These are phyloP conservation scores for Suillus ampliporus DNA, from an alignment of 768 basidiomycete genomes.

Conservation along the genomic window DNA sequence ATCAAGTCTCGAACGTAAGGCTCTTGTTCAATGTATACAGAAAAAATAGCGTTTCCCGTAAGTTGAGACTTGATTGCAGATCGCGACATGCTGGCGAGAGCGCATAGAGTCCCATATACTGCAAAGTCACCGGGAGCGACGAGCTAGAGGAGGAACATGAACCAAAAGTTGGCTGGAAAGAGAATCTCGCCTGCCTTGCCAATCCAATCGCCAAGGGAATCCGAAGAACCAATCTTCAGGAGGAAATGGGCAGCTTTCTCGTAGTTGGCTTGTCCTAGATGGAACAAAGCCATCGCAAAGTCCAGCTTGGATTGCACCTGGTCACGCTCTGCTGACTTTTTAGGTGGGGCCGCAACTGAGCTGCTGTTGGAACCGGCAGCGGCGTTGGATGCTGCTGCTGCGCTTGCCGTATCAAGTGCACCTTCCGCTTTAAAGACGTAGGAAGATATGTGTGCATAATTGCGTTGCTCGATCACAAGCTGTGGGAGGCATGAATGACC, in stretches of 20 bases:
- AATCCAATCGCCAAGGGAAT: slow-evolving; percentile 78
- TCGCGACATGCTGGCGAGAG: slow-evolving; percentile 78
- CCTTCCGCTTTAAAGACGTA: slow-evolving; percentile 97
- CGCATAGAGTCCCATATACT: slow-evolving; percentile 84
- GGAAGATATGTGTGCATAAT: slow-evolving; percentile 86
- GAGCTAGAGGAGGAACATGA: slow-evolving; percentile 51
- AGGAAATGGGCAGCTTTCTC: slow-evolving; percentile 82
- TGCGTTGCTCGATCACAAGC: slow-evolving; percentile 86
- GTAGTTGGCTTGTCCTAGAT: slow-evolving; percentile 73
- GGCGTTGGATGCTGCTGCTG: slow-evolving; percentile 42
- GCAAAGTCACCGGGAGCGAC: slow-evolving; percentile 85
- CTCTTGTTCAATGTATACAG: slow-evolving; percentile 83
- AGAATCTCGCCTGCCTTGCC: slow-evolving; percentile 55
- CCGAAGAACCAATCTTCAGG: slow-evolving; percentile 66
- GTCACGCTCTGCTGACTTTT: slow-evolving; percentile 62
- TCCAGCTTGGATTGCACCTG: slow-evolving; percentile 80
- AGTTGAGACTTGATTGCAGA: slow-evolving; percentile 69
- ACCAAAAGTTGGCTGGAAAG: neutral
- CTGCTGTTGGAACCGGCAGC: slow-evolving; percentile 27
- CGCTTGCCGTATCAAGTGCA: slow-evolving; percentile 69
- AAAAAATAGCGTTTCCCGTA: slow-evolving; percentile 72
- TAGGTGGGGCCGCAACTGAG: slow-evolving; percentile 33
- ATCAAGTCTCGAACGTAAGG: slow-evolving; percentile 86
- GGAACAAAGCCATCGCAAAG: slow-evolving; percentile 78
- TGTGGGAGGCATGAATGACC: slow-evolving; percentile 33